Evolutionary conservation across 2,329 filamentous ascomycete genomes (phyloP), one percentile per base, ranked within the genome.

Genomic region (Corinectria fuckeliana): DNA sequence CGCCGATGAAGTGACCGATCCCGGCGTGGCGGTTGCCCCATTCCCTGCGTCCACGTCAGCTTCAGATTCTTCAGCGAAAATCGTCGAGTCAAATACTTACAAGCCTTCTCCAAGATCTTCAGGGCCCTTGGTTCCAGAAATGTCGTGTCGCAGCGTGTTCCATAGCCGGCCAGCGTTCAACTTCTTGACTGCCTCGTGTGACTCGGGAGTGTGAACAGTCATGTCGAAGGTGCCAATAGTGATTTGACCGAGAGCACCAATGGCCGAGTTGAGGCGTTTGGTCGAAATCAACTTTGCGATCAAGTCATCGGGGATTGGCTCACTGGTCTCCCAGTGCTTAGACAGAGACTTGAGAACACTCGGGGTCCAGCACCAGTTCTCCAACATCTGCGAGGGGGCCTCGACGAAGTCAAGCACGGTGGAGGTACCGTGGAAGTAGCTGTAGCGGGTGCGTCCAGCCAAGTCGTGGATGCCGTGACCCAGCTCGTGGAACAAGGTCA

Each of bases 221-320:
- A 95, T 94, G 74, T 95, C 91, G 68, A 91, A 94, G 60, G 91
- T 89, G 36, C 91, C 91, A 71, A 93, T 92, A 74, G 92, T 87
- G 39, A 95, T 80, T 75, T 94, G 91, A 38, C 89, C 83, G 25
- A 94, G 82, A 71, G 92, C 93, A 77, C 90, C 91, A 5, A 92
- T 83, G 0, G 90, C 90, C 60, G 88, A 91, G 73, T 94, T 94
- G 72, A 94, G 88, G 69, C 93, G 89, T 77, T 92, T 92, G 13
- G 90, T 92, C 48, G 82, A 83, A 70, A 95, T 88, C 60, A 93
- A 83, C 74, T 88, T 91, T 69, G 88, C 81, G 57, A 93, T 88
- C 16, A 95, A 81, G 13, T 90, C 88, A 66, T 92, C 88, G 0
- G 91, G 89, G 58, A 95, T 93, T 59, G 83, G 80, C 72, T 90